These are phyloP conservation scores for Coemansia sp. DNA, from an alignment of 192 early-diverging fungal species.

Conservation along the genomic window DNA sequence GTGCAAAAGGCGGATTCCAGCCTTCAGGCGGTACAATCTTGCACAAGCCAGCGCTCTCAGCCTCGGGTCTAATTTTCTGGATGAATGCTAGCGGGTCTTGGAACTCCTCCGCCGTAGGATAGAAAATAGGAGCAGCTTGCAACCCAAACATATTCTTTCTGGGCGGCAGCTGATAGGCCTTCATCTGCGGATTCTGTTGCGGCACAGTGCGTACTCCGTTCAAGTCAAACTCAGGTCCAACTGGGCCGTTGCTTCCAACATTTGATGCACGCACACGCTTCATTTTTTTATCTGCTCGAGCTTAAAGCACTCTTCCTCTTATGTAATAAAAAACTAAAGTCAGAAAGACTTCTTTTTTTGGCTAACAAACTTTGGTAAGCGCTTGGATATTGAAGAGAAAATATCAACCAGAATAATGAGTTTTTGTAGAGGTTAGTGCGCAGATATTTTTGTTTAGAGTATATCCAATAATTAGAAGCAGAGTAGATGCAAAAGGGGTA, in stretches of 20 bases:
- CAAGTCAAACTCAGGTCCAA: constrained; percentile 30
- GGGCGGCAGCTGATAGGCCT: constrained; percentile 19
- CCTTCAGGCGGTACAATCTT: constrained; percentile 90
- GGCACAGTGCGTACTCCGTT: constrained; percentile 25
- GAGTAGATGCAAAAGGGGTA: neutral
- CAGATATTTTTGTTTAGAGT: neutral
- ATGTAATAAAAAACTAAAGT: neutral
- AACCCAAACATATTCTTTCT: constrained; percentile 68
- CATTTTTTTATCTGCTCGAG: constrained; percentile 16
- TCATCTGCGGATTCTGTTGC: constrained; percentile 28
- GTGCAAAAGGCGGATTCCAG: constrained; percentile 83
- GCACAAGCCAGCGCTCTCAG: constrained; percentile 80
- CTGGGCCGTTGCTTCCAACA: constrained; percentile 8
- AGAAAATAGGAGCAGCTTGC: constrained; percentile 71
- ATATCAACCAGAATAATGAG: neutral
- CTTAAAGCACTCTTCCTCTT: neutral
- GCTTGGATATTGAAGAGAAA: neutral
- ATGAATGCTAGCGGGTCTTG: constrained; percentile 82
- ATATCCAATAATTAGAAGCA: constrained; percentile 1
- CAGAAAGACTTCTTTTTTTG: neutral
- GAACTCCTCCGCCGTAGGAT: constrained; percentile 83
- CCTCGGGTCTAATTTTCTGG: constrained; percentile 71
- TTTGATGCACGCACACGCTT: constrained; percentile 44
- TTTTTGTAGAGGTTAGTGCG: neutral
- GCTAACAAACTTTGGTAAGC: neutral